Base-by-base conservation (phyloP, 2,329 filamentous ascomycete genomes). In the Xylariaceae sp. region DNA sequence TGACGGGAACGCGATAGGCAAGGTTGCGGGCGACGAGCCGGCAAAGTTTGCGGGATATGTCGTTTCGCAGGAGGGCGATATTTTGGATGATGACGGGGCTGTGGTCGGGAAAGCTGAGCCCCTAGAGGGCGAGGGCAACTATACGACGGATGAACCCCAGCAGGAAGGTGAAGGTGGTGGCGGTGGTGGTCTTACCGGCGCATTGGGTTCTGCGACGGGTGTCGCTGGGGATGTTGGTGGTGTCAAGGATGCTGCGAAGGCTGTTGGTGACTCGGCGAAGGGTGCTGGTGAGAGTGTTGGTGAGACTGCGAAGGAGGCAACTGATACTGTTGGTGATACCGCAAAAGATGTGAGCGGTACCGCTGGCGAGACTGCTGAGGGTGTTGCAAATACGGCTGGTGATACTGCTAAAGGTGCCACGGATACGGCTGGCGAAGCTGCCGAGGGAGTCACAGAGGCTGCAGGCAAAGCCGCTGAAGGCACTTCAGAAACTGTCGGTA, bases 1-100 rank as follows among this genome's bases (percentile, higher is more conserved):
- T 35, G 80, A 83, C 53, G 78, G 78, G 8, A 78, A 77, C 59
- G 70, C 78, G 13, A 76, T 80, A 50, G 78, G 77, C 55, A 73
- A 73, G 54, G 74, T 77, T 7, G 72, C 72, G 37, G 62, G 67
- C 56, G 68, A 69, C 44, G 63, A 72, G 37, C 62, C 67, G 4
- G 63, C 66, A 7, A 68, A 70, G 15, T 70, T 73, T 51, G 57
- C 64, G 11, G 69, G 68, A 52, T 71, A 66, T 60, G 61, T 76
- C 53, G 72, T 75, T 53, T 71, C 71, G 9, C 73, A 75, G 56
- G 71, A 76, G 56, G 71, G 67, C 4, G 72, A 76, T 39, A 67
- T 73, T 5, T 59, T 73, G 34, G 60, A 73, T 56, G 65, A 71
- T 3, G 66, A 73, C 15, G 71, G 71, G 34, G 62, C 63, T 9